phyloP scores from a whole-genome alignment of 202 grass and related monocot species.

The Digitaria exilis region DNA sequence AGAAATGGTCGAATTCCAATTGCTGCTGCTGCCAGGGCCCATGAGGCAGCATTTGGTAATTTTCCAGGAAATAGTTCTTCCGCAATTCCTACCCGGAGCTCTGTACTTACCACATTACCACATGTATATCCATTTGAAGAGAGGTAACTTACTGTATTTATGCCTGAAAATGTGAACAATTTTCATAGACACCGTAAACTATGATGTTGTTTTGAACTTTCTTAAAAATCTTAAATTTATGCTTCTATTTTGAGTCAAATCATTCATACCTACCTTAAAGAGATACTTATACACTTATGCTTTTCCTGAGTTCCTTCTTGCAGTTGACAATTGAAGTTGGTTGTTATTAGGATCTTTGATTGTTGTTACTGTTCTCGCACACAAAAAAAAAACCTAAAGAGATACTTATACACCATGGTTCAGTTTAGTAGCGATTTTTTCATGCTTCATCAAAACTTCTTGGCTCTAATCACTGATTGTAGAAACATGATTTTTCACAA shows the following conservation, averaged over 20 bases:
- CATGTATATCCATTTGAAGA: slow-evolving; percentile 98
- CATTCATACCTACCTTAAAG: neutral
- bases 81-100: slow-evolving; percentile 48
- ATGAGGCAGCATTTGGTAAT: slow-evolving; percentile 80
- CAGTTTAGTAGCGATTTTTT: neutral
- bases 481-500: neutral
- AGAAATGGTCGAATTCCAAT: slow-evolving; percentile 80
- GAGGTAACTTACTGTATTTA: slow-evolving; percentile 64
- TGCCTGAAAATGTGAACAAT: neutral
- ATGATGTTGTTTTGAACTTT: neutral
- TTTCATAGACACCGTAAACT: neutral
- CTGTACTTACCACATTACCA: slow-evolving; percentile 81
- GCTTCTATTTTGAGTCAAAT: neutral
- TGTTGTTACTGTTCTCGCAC: neutral
- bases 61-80: slow-evolving; percentile 44
- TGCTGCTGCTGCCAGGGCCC: slow-evolving; percentile 78
- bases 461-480: neutral
- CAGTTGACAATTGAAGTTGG: neutral
- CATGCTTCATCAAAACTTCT: slow-evolving; percentile 1
- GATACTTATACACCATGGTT: neutral
- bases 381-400: neutral
- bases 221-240: neutral
- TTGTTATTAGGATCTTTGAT: neutral
- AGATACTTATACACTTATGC: too few relatives aligned
- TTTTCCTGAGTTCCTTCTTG: neutral